Conservation (phyloP, 1,139 yeast species). For the Yamadazyma diddensiae region DNA sequence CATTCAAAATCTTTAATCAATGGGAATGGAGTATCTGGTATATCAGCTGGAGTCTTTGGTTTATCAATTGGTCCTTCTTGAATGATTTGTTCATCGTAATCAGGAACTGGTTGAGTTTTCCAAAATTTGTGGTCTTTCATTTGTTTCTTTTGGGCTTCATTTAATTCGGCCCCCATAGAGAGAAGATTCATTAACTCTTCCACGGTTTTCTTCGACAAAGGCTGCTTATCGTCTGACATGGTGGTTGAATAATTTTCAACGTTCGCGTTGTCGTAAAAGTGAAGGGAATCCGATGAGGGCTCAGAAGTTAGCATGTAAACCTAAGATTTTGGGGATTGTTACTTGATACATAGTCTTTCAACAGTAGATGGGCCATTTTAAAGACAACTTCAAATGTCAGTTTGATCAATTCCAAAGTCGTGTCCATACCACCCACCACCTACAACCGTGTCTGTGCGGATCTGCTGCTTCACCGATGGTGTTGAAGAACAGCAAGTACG, state of each 20-base stretch:
- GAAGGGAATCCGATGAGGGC: no score
- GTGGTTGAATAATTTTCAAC: constrained; percentile 1
- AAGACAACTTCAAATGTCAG: no score
- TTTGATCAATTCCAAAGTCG: no score
- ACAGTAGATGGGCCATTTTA: no score
- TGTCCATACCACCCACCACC: no score
- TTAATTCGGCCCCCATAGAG: constrained; percentile 53
- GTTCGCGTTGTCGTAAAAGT: constrained; percentile 1
- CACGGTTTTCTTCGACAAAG: constrained; percentile 28
- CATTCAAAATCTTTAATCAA: constrained; percentile 82
- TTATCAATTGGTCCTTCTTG: constrained; percentile 83
- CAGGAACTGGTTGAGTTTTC: constrained; percentile 96
- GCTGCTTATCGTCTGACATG: constrained; percentile 12
- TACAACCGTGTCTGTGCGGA: no score
- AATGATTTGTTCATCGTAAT: constrained; percentile 62
- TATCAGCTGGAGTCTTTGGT: constrained; percentile 63
- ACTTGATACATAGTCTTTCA: no score
- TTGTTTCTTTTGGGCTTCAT: constrained; percentile 53
- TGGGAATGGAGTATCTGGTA: constrained; percentile 67
- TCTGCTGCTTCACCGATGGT: constrained; percentile 35
- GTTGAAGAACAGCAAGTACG: constrained; percentile 45
- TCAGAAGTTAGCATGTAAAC: no score
- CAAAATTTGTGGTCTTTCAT: constrained; percentile 95
- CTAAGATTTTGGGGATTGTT: no score
- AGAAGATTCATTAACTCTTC: constrained; percentile 51